Base-by-base conservation (phyloP, 257 asterid genomes). In the Lycium barbarum region DNA sequence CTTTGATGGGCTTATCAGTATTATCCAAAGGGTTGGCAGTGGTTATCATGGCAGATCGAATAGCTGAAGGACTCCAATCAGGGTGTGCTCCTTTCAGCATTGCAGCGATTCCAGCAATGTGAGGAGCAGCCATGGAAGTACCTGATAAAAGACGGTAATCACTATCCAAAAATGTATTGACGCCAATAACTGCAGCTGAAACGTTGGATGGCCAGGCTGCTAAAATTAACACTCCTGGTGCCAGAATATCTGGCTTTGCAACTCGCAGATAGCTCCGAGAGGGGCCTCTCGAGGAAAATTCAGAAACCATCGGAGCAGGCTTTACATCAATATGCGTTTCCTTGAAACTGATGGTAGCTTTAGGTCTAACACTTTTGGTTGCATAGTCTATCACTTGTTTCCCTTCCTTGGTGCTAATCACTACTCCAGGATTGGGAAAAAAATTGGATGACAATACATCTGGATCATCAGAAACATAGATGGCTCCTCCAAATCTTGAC, bases 161-260 rank as follows among this genome's bases (percentile, higher is more conserved):
- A 76, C 82, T 76, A 26, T 17, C 26, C 82, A 76, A 76, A 76
- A 51, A 13, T 76, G 82, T 53, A 51, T 26, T 76, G 82, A 76
- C 82, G 22, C 82, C 82, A 76, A 76, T 26, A 51, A 26, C 47
- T 53, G 65, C 11, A 76, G 43, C 65, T 51, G 65, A 51, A 76
- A 13, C 38, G 9, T 76, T 76, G 1, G 82, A 51, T 26, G 63
- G 82, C 82, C 82, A 76, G 63, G 65, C 82, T 76, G 65, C 65
- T 51, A 76, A 33, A 76, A 76, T 76, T 54, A 76, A 33, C 82
- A 3, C 82, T 33, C 82, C 82, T 22, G 82, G 82, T 76, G 82
- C 82, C 7, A 76, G 2, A 76, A 51, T 76, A 76, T 76, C 82
- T 6, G 82, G 82, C 65, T 76, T 76, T 26, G 33, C 9, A 7